These are phyloP conservation scores for fission yeast (Schizosaccharomyces pombe) DNA, from an alignment of 805 yeast genomes.

Conservation along the genomic window DNA sequence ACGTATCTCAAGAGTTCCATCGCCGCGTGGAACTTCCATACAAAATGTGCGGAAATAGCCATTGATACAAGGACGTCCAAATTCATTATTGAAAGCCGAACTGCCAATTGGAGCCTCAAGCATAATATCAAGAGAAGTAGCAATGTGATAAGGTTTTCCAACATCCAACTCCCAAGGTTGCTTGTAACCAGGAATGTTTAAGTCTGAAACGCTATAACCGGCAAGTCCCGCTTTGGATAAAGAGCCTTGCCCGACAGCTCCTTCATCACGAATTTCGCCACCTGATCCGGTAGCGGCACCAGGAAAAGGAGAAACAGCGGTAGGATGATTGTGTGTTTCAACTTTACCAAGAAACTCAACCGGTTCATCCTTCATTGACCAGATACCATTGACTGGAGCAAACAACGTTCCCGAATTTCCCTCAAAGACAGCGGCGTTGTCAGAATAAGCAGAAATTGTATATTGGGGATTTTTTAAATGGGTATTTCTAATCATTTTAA, in stretches of 20 bases:
- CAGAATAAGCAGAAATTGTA: conserved; percentile 86
- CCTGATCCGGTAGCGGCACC: conserved; percentile 99
- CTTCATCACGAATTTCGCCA: conserved; percentile 98
- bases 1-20: conserved; percentile 50
- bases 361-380: conserved; percentile 51
- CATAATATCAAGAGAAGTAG: conserved; percentile 84
- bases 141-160: conserved; percentile 83
- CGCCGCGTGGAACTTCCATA: conserved; percentile 39
- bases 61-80: conserved; percentile 90
- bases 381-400: conserved; percentile 13
- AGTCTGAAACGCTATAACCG: conserved; percentile 80
- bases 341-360: conserved; percentile 85
- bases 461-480: conserved; percentile 54
- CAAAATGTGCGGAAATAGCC: conserved; percentile 94
- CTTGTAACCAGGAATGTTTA: conserved; percentile 55
- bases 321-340: conserved; percentile 97
- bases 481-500: conserved; percentile 90
- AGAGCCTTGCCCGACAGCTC: conserved; percentile 97
- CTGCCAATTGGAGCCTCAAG: conserved; percentile 92
- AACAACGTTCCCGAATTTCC: conserved; percentile 42
- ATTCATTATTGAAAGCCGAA: conserved; percentile 94
- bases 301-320: conserved; percentile 96
- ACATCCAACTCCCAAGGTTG: conserved; percentile 92
- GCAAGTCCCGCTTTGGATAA: conserved; percentile 88
- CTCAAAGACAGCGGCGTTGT: conserved; percentile 87